Evolutionary conservation across 768 basidiomycete species (phyloP), one percentile per base, ranked within the genome.

Genomic region (Obba rivulosa): DNA sequence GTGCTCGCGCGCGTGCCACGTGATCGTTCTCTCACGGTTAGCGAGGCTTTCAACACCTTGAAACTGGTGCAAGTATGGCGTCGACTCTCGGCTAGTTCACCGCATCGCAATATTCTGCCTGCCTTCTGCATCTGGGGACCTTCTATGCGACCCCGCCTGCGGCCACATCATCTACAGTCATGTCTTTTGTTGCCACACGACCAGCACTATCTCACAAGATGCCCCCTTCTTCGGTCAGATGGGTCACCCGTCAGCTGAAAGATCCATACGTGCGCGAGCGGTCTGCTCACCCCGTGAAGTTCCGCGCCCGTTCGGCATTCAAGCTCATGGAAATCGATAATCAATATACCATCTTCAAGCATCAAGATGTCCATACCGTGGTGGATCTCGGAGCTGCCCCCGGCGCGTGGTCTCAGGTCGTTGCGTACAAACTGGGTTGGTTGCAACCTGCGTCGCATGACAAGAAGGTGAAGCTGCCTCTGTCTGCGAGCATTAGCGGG

Each of bases 361-460:
- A 73, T 39, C 63, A 66, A 21, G 74, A 85, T 46, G 78, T 86
- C 4, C 71, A 64, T 1, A 72, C 77, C 16, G 80, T 95, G 0
- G 80, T 94, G 1, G 94, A 96, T 65, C 77, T 96, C 18, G 94
- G 95, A 14, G 89, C 89, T 0, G 90, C 92, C 0, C 95, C 94
- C 0, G 93, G 93, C 0, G 92, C 92, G 0, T 98, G 95, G 94
- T 87, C 85, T 43, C 93, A 96, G 61, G 92, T 92, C 10, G 82
- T 80, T 13, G 76, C 80, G 0, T 72, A 71, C 25, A 76, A 78
- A 48, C 61, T 89, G n/a, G 81, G 83, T 2, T 80, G 77, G 74
- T 56, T 38, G 24, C n/a, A n/a, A n/a, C n/a, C n/a, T n/a, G 54
- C 51, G 4, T 57, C 64, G 31, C 50, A 49, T 24, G 31, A 55